A percentile compares a stretch with the other conserved stretches of the same genome.
Evolutionary conservation across 225 moss, liverwort and hornwort genomes (phyloP).

Genomic region (Pseudoscleropodium purum): DNA sequence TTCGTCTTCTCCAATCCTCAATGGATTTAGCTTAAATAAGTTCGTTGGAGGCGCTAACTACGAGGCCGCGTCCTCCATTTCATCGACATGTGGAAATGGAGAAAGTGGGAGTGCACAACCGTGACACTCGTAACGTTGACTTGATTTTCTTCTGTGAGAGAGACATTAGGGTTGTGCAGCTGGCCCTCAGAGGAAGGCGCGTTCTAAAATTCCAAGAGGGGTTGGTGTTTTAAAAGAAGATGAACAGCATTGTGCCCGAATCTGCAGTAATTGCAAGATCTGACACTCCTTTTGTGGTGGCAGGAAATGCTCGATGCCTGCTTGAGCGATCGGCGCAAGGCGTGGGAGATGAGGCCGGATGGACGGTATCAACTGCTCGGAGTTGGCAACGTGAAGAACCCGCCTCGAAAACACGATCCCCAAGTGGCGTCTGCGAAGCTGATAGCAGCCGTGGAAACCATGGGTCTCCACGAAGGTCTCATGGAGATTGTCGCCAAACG

Average conservation of each 20-base stretch:
- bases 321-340: slow-evolving; percentile 35
- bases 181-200: not conserved
- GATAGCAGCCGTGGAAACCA: slow-evolving; percentile 18
- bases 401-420: slow-evolving; percentile 20
- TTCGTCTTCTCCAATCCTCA: not conserved
- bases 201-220: not conserved
- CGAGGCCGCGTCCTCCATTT: not conserved
- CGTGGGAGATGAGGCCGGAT: slow-evolving; percentile 50
- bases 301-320: slow-evolving; percentile 58
- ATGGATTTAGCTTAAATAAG: not conserved
- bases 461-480: slow-evolving; percentile 41
- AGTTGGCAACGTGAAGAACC: slow-evolving; percentile 18
- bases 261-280: not conserved
- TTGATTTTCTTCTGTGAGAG: not conserved
- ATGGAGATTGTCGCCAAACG: slow-evolving; percentile 49
- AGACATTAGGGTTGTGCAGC: not conserved
- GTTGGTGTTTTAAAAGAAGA: not conserved
- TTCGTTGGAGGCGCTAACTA: not conserved
- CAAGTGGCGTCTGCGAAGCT: slow-evolving; percentile 30
- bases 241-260: not conserved
- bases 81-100: not conserved
- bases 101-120: not conserved
- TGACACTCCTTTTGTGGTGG: not conserved
- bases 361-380: slow-evolving; percentile 49
- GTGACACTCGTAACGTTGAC: not conserved